phyloP scores from a whole-genome alignment of 2,329 filamentous ascomycete genomes.

The Apiospora marii region DNA sequence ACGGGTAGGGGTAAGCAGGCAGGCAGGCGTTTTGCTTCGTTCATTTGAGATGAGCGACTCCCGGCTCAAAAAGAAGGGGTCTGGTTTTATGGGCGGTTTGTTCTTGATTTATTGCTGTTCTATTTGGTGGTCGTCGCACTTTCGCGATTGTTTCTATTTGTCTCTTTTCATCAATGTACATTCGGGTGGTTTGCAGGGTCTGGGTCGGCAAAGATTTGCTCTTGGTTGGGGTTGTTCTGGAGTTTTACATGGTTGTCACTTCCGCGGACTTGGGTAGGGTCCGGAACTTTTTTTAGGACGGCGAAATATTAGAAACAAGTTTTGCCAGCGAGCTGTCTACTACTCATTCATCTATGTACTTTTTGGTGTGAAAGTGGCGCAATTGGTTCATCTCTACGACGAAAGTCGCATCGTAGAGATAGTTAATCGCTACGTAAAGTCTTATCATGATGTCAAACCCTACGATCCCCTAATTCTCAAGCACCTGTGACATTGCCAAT shows the following conservation, averaged over 20 bases:
- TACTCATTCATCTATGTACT: not conserved
- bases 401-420: too few relatives aligned
- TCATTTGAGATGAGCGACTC: too few relatives aligned
- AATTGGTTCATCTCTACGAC: too few relatives aligned
- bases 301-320: not conserved
- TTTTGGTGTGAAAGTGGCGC: too few relatives aligned
- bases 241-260: not conserved
- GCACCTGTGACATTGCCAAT: conserved; percentile 42
- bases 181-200: not conserved
- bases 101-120: not conserved
- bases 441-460: too few relatives aligned
- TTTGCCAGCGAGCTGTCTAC: not conserved
- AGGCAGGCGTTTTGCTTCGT: not conserved
- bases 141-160: not conserved
- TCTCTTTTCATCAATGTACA: not conserved
- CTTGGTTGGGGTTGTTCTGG: not conserved
- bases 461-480: conserved; percentile 19
- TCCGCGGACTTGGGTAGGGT: not conserved
- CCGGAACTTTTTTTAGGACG: not conserved
- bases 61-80: not conserved
- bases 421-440: too few relatives aligned
- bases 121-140: not conserved
- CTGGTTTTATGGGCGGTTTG: not conserved
- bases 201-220: not conserved
- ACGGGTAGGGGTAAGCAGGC: not conserved